These are phyloP conservation scores for Theobroma cacao DNA, from an alignment of 345 rosid species.

Conservation along the genomic window DNA sequence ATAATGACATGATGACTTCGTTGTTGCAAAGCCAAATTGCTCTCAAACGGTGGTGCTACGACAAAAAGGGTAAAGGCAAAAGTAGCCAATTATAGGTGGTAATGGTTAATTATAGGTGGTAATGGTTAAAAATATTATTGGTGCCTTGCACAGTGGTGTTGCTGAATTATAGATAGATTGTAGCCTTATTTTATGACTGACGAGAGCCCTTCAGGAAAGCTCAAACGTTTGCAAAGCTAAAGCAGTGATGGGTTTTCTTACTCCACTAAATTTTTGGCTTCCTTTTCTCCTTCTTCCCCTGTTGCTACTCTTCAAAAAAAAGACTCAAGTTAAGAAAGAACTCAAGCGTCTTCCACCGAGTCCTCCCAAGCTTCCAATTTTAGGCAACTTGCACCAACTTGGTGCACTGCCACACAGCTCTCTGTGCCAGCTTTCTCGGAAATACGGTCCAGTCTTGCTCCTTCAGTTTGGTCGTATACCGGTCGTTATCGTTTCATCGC, in stretches of 20 bases:
- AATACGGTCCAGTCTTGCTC: constrained; percentile 47
- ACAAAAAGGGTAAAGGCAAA: too few relatives aligned
- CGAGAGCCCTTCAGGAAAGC: too few relatives aligned
- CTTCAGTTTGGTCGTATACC: constrained; percentile 41
- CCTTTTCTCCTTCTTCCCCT: constrained; percentile 7
- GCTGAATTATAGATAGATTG: too few relatives aligned
- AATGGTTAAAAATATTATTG: too few relatives aligned
- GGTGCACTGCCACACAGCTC: constrained; percentile 40
- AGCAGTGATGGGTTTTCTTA: background rate
- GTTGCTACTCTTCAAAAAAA: background rate
- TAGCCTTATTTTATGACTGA: too few relatives aligned
- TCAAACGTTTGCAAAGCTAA: background rate
- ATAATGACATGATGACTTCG: too few relatives aligned
- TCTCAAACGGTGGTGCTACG: too few relatives aligned
- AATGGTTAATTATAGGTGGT: too few relatives aligned
- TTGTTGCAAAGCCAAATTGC: too few relatives aligned
- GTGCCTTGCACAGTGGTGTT: too few relatives aligned
- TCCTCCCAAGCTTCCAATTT: constrained; percentile 39
- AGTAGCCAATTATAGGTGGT: too few relatives aligned
- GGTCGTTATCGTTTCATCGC: constrained; percentile 39
- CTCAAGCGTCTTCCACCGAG: constrained; percentile 27
- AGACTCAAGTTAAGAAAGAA: background rate
- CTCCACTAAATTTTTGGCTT: background rate
- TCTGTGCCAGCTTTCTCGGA: constrained; percentile 31
- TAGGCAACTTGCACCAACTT: constrained; percentile 49